Evolutionary conservation across 202 grass and related monocot genomes (phyloP), one percentile per base, ranked within the genome.

Genomic region (Carex arenaria): DNA sequence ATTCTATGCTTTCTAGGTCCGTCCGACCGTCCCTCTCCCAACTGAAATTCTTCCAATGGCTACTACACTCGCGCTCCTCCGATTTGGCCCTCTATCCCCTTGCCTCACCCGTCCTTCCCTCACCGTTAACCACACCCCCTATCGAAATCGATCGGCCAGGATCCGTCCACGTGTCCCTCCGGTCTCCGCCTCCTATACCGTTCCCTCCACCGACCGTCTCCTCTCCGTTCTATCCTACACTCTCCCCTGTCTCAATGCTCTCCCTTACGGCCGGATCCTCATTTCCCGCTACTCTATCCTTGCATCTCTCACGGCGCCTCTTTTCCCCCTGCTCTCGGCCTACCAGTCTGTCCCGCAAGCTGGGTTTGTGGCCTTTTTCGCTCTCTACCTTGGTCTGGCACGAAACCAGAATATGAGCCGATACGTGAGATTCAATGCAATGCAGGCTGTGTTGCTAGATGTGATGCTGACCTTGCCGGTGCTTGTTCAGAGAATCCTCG

Each of bases 381-480:
- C 66, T 20, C 67, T 90, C 57, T 90, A 87, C 60, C 67, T 87
- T 28, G 82, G 55, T 47, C 64, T 90, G 67, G 85, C 81, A 68
- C 80, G 66, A 62, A 90, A 90, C 72, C 81, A 60, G 17, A 19
- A n/a, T 31, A 55, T 87, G 60, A 83, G 15, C 75, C 81, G 38
- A 22, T 87, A 81, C 18, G 88, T 87, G 30, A 81, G 88, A 17
- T 90, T 87, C 81, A 90, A 90, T 72, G 64, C 88, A 7, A 90
- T 87, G 85, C 88, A 90, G 45, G 88, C 88, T 31, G 60, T 90
- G 59, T 20, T 90, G 36, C 76, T 90, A 32, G 88, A 90, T 83
- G 85, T 87, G 6, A 43, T 85, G 42, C 85, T 87, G 38, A 66
- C 67, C 14, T 83, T 90, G 3, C 88, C 85, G 38, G 18, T 32